Conservation (phyloP, 2,329 filamentous ascomycete genomes). For the Ophiosphaerella narmari region DNA sequence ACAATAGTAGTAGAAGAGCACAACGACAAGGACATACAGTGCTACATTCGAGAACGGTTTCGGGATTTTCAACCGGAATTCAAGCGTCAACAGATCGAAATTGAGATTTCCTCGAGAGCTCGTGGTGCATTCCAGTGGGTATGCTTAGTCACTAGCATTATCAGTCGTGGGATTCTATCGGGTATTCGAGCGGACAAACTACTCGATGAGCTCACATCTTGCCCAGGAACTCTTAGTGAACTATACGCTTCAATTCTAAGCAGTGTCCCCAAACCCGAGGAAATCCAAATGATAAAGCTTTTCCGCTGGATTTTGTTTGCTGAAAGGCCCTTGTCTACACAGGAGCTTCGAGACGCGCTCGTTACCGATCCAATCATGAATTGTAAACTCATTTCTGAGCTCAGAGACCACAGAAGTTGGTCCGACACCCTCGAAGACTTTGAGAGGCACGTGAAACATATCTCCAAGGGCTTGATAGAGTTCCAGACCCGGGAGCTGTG, state of each 20-base stretch:
- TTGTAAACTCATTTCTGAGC: slow-evolving; percentile 1
- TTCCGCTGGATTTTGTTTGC: slow-evolving; percentile 14
- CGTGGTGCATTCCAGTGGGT: background rate
- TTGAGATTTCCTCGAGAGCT: slow-evolving; percentile 8
- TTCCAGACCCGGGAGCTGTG: slow-evolving; percentile 8
- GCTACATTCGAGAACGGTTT: slow-evolving; percentile 4
- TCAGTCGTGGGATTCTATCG: slow-evolving; percentile 3
- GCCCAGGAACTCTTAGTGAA: slow-evolving; percentile 3
- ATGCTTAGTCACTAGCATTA: slow-evolving; percentile 6
- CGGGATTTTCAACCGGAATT: slow-evolving; percentile 2
- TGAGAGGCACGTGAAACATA: slow-evolving; percentile 15
- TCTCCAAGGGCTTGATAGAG: slow-evolving; percentile 13
- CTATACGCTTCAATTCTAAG: slow-evolving; percentile 4
- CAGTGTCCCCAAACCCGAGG: background rate
- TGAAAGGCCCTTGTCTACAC: slow-evolving; percentile 7
- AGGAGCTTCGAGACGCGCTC: slow-evolving; percentile 19
- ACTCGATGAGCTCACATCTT: background rate
- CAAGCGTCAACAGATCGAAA: slow-evolving; percentile 9
- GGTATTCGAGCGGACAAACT: slow-evolving; percentile 5
- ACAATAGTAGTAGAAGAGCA: slow-evolving; percentile 35
- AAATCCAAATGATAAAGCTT: slow-evolving; percentile 8
- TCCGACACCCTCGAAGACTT: slow-evolving; percentile 8
- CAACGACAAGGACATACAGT: slow-evolving; percentile 41
- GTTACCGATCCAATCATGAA: slow-evolving; percentile 13
- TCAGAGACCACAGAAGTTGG: slow-evolving; percentile 7